Evolutionary conservation across 2,329 filamentous ascomycete species (phyloP).

Genomic region (Aureobasidium pullulans): DNA sequence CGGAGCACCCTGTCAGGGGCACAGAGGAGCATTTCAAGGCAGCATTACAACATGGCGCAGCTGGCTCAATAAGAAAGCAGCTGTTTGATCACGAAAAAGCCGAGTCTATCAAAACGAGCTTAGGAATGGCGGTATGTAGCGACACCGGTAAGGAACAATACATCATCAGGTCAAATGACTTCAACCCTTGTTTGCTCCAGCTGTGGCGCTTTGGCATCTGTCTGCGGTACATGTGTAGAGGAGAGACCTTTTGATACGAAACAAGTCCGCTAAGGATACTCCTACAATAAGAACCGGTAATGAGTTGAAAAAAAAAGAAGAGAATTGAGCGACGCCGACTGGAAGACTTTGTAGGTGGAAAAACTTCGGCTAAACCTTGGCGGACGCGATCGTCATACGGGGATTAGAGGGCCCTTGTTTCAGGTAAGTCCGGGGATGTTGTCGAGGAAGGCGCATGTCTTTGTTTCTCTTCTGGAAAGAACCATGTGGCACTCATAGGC

Average conservation of each 20-base stretch:
- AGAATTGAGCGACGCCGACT: background rate
- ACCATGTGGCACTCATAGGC: background rate
- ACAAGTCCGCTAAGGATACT: constrained; percentile 4
- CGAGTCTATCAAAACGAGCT: background rate
- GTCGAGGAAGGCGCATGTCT: background rate
- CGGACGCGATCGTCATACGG: background rate
- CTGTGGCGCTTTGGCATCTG: constrained; percentile 9
- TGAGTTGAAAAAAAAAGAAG: constrained; percentile 13
- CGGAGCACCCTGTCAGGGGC: too few species aligned
- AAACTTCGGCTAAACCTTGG: background rate
- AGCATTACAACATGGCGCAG: too few species aligned
- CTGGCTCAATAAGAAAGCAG: too few species aligned
- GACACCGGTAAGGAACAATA: constrained; percentile 12
- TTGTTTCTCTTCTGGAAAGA: background rate
- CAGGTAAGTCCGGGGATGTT: background rate
- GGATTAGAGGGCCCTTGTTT: background rate
- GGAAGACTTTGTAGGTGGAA: background rate
- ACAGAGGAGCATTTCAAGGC: too few species aligned
- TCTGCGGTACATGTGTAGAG: constrained; percentile 13
- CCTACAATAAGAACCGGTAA: constrained; percentile 13
- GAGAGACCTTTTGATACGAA: constrained; percentile 3
- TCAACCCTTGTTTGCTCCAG: constrained; percentile 13
- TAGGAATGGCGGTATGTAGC: background rate
- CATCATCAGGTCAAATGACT: constrained; percentile 12
- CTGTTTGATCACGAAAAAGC: background rate